Conservation (phyloP, 345 rosid species). For the Alliaria petiolata region DNA sequence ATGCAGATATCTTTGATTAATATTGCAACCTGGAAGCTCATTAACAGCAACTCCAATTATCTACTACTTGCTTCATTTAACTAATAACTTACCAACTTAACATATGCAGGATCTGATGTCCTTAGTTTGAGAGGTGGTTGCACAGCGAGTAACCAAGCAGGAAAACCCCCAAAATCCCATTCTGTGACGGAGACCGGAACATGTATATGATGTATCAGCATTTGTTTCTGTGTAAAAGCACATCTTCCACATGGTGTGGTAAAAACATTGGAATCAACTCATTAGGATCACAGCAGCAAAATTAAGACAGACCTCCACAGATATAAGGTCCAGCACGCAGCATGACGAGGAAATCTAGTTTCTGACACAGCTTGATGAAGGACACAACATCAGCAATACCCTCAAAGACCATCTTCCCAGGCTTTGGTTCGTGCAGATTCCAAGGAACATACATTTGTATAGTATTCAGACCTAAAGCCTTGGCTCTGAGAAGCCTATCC, state of each 20-base stretch:
- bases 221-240: neutral
- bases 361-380: constrained; percentile 75
- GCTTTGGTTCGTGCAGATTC: constrained; percentile 95
- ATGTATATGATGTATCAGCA: neutral
- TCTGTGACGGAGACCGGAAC: constrained; percentile 37
- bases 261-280: neutral
- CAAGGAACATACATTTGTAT: constrained; percentile 92
- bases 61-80: neutral
- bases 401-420: constrained; percentile 60
- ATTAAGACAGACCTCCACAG: constrained; percentile 62
- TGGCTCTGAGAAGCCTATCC: constrained; percentile 79
- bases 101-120: constrained; percentile 75
- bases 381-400: constrained; percentile 73
- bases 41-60: neutral
- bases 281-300: neutral
- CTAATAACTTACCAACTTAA: constrained; percentile 49
- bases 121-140: constrained; percentile 63
- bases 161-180: constrained; percentile 97
- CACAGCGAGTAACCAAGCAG: constrained; percentile 82
- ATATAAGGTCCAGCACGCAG: constrained; percentile 94
- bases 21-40: neutral
- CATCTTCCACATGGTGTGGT: neutral
- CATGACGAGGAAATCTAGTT: constrained; percentile 79
- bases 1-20: neutral
- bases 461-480: constrained; percentile 82